These are phyloP conservation scores for Beauveria varroae DNA, from an alignment of 2,329 filamentous ascomycete species.

Conservation along the genomic window DNA sequence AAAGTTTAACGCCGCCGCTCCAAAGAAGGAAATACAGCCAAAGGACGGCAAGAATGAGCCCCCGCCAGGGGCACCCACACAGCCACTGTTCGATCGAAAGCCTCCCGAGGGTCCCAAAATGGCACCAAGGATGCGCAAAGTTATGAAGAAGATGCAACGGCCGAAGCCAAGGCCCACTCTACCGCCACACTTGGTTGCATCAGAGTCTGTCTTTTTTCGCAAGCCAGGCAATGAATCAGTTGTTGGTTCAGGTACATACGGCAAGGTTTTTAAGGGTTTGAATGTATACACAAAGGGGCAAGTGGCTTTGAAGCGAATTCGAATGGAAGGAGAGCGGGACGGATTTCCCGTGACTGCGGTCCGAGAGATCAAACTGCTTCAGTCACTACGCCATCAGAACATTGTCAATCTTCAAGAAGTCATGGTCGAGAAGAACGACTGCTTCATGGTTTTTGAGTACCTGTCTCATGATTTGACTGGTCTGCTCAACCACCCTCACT, in stretches of 20 bases:
- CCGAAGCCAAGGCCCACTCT: constrained; percentile 65
- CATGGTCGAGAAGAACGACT: constrained; percentile 98
- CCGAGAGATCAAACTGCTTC: constrained; percentile 85
- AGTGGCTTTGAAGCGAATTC: constrained; percentile 82
- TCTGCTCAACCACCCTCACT: constrained; percentile 87
- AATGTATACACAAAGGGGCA: constrained; percentile 83
- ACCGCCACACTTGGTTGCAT: constrained; percentile 62
- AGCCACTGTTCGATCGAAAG: constrained; percentile 34
- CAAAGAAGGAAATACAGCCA: constrained; percentile 30
- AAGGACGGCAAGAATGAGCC: constrained; percentile 36
- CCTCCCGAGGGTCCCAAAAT: constrained; percentile 27
- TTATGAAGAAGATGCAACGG: constrained; percentile 62
- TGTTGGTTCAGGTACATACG: constrained; percentile 90
- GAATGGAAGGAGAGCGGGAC: constrained; percentile 88
- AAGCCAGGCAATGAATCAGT: constrained; percentile 98
- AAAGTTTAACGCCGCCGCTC: constrained; percentile 58
- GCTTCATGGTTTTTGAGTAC: constrained; percentile 99
- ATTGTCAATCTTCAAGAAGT: constrained; percentile 80
- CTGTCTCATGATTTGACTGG: constrained; percentile 93
- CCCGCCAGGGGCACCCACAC: constrained; percentile 43
- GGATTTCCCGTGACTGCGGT: constrained; percentile 88
- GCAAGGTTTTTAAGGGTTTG: constrained; percentile 89
- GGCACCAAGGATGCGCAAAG: constrained; percentile 49
- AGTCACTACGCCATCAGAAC: constrained; percentile 74
- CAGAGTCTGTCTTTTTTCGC: constrained; percentile 86